phyloP scores from a whole-genome alignment of 805 yeast species.

The Candida namnaoensis region DNA sequence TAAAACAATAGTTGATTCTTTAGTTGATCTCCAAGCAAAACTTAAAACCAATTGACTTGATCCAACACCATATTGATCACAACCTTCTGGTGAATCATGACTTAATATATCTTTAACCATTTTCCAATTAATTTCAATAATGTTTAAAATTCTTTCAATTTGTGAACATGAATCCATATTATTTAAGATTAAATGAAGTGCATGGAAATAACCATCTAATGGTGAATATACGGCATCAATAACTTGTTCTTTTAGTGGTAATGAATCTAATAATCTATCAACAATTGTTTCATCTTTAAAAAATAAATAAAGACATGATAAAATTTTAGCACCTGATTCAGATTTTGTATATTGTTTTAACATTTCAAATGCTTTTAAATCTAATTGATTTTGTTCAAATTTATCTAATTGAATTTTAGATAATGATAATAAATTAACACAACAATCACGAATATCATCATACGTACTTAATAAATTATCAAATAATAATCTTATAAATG shows the following conservation, averaged over 20 bases:
- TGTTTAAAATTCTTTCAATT: slow-evolving; percentile 4
- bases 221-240: slow-evolving; percentile 42
- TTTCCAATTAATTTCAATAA: slow-evolving; percentile 23
- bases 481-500: slow-evolving; percentile 38
- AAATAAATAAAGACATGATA: slow-evolving; percentile 37
- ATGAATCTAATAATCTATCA: slow-evolving; percentile 22
- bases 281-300: slow-evolving; percentile 23
- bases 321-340: slow-evolving; percentile 71
- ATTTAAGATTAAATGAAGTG: slow-evolving; percentile 39
- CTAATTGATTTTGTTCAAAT: slow-evolving; percentile 6
- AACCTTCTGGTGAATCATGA: slow-evolving; percentile 67
- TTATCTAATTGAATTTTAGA: slow-evolving; percentile 10
- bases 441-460: slow-evolving; percentile 60
- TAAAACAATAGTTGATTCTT: slow-evolving; percentile 59
- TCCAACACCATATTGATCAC: slow-evolving; percentile 32
- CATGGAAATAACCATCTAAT: slow-evolving; percentile 64
- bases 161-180: slow-evolving; percentile 9
- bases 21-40: slow-evolving; percentile 77
- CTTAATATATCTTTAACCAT: slow-evolving; percentile 37
- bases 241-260: slow-evolving; percentile 24
- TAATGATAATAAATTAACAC: slow-evolving; percentile 34
- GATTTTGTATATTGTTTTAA: slow-evolving; percentile 47
- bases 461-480: slow-evolving; percentile 63
- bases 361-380: slow-evolving; percentile 22
- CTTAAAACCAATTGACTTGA: slow-evolving; percentile 44